Conservation (phyloP, 441 rosid species). For the Sinapis alba region DNA sequence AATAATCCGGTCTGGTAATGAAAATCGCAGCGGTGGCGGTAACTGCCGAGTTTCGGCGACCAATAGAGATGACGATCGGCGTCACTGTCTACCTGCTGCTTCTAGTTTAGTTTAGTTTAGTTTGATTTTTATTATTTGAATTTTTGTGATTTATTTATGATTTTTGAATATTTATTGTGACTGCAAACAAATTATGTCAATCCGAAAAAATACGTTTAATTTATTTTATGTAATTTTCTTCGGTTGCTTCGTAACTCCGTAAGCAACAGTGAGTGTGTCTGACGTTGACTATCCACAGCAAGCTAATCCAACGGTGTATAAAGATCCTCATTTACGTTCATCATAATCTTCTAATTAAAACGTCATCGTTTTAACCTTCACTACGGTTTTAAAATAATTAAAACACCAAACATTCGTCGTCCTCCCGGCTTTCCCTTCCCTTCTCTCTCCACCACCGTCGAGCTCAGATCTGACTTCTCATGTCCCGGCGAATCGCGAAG, state of each 20-base stretch:
- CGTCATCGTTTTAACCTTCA: not conserved
- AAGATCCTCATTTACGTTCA: not conserved
- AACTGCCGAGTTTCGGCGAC: slow-evolving; percentile 27
- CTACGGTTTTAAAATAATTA: not conserved
- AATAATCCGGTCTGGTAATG: not conserved
- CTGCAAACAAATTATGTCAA: slow-evolving; percentile 8
- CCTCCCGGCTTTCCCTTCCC: slow-evolving; percentile 27
- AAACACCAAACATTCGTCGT: slow-evolving; percentile 17
- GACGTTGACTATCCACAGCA: slow-evolving; percentile 27
- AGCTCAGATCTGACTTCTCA: slow-evolving; percentile 29
- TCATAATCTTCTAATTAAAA: not conserved
- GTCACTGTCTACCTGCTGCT: slow-evolving; percentile 75
- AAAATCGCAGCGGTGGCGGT: slow-evolving; percentile 25
- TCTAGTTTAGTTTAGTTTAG: slow-evolving; percentile 58
- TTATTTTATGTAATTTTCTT: not conserved
- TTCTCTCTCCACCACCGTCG: slow-evolving; percentile 33
- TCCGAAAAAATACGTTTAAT: not conserved
- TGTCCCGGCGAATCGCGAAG: slow-evolving; percentile 13
- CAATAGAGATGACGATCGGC: slow-evolving; percentile 54
- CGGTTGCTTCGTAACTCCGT: slow-evolving; percentile 36
- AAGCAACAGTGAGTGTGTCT: slow-evolving; percentile 10
- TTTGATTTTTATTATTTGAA: not conserved
- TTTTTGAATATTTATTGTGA: slow-evolving; percentile 4
- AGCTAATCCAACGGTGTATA: slow-evolving; percentile 18
- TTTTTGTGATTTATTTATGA: not conserved